Evolutionary conservation across 495 filamentous ascomycete genomes (phyloP).

Genomic region (Haplographium delicatum): DNA sequence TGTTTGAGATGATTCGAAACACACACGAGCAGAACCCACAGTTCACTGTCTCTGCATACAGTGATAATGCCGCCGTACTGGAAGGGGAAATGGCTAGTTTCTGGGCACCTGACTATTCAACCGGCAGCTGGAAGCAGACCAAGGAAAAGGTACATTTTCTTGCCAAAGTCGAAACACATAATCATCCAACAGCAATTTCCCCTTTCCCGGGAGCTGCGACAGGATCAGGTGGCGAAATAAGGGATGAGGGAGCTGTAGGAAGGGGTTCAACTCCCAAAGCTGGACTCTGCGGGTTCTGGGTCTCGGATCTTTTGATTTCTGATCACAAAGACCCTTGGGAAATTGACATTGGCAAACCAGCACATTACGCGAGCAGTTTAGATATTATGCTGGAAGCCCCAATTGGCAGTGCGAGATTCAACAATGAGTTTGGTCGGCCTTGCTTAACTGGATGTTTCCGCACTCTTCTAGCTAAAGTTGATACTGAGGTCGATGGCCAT

Average conservation of each 20-base stretch:
- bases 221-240: constrained; percentile 89
- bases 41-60: constrained; percentile 88
- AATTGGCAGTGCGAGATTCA: constrained; percentile 89
- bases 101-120: constrained; percentile 82
- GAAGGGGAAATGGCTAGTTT: constrained; percentile 68
- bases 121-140: constrained; percentile 80
- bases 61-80: constrained; percentile 92
- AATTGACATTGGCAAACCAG: constrained; percentile 79
- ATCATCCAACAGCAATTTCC: constrained; percentile 94
- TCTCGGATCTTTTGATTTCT: constrained; percentile 88
- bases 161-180: constrained; percentile 97
- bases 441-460: constrained; percentile 85
- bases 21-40: constrained; percentile 76
- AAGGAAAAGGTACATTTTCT: constrained; percentile 84
- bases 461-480: constrained; percentile 67
- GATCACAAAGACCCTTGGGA: constrained; percentile 82
- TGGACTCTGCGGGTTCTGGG: constrained; percentile 86
- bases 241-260: constrained; percentile 92
- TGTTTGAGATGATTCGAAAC: constrained; percentile 94
- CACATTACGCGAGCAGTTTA: constrained; percentile 84
- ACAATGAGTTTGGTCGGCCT: constrained; percentile 97
- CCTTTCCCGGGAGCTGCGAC: constrained; percentile 85
- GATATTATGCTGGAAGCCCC: constrained; percentile 98
- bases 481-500: constrained; percentile 51
- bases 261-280: constrained; percentile 90